Evolutionary conservation across 2,329 filamentous ascomycete species (phyloP), one percentile per base, ranked within the genome.

Genomic region (Metarhizium sp.): DNA sequence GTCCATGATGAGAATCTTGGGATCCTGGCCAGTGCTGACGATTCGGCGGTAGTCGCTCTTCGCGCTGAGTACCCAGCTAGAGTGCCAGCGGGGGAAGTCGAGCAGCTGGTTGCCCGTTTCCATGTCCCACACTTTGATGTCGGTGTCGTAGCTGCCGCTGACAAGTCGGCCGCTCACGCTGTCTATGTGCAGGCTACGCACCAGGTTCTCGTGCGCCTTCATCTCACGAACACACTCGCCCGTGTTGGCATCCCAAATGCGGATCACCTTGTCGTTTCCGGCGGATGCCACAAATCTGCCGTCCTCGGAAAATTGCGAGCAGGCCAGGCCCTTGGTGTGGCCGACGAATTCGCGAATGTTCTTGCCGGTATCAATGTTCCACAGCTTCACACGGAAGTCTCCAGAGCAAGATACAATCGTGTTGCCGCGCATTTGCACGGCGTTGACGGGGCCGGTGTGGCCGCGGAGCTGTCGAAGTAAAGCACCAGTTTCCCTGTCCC

Each of bases 41-140:
- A 99, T 94, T 59, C 94, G 84, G 57, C 92, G 81, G 71, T 97
- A 97, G 68, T 99, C 92, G 59, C 89, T 92, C 78, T 96, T 96
- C 52, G 94, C 94, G 60, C 90, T 92, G 57, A 99, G 75, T 66
- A 99, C 95, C 94, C 94, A 99, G 71, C 90, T 95, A 11, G 87
- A 87, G 57, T 96, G 95, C 91, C 92, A 97, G 62, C 88, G 85
- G n/a, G 91, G 88, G 64, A 96, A 92, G 63, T 91, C 86, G 59
- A 95, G 82, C 58, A 92, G 80, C 62, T 90, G 79, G 50, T 85
- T 76, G 38, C 92, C 92, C 2, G 86, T 87, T 60, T 86, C 84
- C 73, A 94, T 87, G 68, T 96, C 88, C 71, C 91, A 96, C 1
- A 97, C 90, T 68, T 95, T 95, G 68, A 99, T 92, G 64, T 92